Evolutionary conservation across 106 monocot species (phyloP).

Genomic region (Dioscorea zingiberensis): DNA sequence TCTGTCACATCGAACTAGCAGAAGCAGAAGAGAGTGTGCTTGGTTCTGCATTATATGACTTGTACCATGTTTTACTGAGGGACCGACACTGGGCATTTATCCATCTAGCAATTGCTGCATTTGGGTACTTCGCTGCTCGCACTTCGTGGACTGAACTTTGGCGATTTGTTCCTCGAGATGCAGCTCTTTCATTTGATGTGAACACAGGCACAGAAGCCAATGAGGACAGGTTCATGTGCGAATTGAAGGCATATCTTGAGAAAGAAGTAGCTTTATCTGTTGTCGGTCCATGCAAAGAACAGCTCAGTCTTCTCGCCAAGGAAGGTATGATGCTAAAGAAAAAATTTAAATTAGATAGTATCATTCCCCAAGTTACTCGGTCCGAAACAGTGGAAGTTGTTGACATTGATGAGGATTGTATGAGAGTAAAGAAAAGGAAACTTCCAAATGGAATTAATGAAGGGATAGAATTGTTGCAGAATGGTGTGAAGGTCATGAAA

Average conservation of each 20-base stretch:
- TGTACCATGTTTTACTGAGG: slow-evolving; percentile 71
- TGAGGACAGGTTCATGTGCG: slow-evolving; percentile 74
- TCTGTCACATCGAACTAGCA: slow-evolving; percentile 59
- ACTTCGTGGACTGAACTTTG: slow-evolving; percentile 78
- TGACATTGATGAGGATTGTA: slow-evolving; percentile 6
- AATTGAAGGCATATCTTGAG: slow-evolving; percentile 72
- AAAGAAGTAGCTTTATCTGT: slow-evolving; percentile 48
- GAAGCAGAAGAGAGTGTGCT: slow-evolving; percentile 37
- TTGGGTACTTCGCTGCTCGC: slow-evolving; percentile 78
- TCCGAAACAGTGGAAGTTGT: slow-evolving; percentile 15
- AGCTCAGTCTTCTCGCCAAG: slow-evolving; percentile 34
- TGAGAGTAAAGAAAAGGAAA: slow-evolving; percentile 57
- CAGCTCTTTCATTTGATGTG: slow-evolving; percentile 81
- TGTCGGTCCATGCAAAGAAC: slow-evolving; percentile 26
- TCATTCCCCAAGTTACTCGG: slow-evolving; percentile 11
- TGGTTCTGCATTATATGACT: slow-evolving; percentile 42
- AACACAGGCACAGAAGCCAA: slow-evolving; percentile 47
- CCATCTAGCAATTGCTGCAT: slow-evolving; percentile 62
- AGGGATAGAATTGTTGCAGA: slow-evolving; percentile 71
- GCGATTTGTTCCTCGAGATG: slow-evolving; percentile 80
- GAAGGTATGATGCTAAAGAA: slow-evolving; percentile 58
- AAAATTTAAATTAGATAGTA: neutral
- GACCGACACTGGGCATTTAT: slow-evolving; percentile 83
- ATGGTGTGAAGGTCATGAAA: slow-evolving; percentile 53
- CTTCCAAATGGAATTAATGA: slow-evolving; percentile 54